A percentile compares a stretch with the other conserved stretches of the same genome.
Conservation (phyloP, 2,329 filamentous ascomycete genomes). For the Zalaria sp. region DNA sequence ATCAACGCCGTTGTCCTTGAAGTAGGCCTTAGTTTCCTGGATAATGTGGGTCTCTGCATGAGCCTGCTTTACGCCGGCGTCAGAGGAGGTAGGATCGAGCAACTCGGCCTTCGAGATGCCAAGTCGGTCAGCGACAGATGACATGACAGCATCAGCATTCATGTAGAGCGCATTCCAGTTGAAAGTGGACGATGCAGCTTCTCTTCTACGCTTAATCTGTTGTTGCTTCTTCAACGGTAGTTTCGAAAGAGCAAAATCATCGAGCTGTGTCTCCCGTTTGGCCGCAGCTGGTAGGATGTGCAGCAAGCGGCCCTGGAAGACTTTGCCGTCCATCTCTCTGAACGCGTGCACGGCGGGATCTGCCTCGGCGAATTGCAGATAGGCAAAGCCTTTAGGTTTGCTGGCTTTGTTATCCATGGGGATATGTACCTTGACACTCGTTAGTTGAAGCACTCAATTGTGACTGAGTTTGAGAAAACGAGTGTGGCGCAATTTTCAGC, state of each 20-base stretch:
- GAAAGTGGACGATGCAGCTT: constrained; percentile 65
- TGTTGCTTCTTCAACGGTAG: constrained; percentile 90
- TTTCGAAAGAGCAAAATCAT: constrained; percentile 83
- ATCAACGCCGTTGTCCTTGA: constrained; percentile 75
- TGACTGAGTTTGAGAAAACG: too few species aligned
- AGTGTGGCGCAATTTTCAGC: constrained; percentile 43
- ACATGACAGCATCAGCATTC: constrained; percentile 85
- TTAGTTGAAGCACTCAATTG: neutral
- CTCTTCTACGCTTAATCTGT: constrained; percentile 70
- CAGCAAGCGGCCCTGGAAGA: constrained; percentile 83
- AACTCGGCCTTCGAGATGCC: constrained; percentile 84
- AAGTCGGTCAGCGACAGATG: constrained; percentile 72
- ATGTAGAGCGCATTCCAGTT: constrained; percentile 99
- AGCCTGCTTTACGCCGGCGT: constrained; percentile 91
- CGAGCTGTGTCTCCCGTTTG: constrained; percentile 68
- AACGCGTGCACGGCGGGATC: constrained; percentile 67
- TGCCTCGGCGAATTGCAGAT: constrained; percentile 63
- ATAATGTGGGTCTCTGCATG: constrained; percentile 94
- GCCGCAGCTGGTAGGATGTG: constrained; percentile 77
- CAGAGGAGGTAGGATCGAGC: constrained; percentile 86
- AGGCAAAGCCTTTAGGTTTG: constrained; percentile 77
- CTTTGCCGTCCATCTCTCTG: constrained; percentile 63
- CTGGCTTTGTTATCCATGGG: constrained; percentile 57
- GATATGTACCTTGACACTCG: constrained; percentile 61
- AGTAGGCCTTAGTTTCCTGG: constrained; percentile 89